Conservation (phyloP, 352 stramenopile genomes). For the Pythium oligandrum region DNA sequence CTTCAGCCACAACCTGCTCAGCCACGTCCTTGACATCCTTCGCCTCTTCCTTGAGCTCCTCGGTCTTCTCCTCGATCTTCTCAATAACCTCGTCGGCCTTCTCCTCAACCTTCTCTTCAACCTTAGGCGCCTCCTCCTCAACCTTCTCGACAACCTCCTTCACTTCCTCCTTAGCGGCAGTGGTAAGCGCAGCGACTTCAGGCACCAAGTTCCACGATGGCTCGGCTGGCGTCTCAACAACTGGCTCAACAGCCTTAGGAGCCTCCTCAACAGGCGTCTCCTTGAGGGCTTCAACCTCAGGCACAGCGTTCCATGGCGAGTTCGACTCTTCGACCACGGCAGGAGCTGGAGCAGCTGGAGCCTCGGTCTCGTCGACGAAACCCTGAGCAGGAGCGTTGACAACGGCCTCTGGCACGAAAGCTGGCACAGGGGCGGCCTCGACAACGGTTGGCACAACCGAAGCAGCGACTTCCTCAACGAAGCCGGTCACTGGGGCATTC, state of each 20-base stretch:
- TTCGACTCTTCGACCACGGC: not conserved
- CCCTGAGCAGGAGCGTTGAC: not conserved
- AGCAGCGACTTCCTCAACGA: conserved; percentile 4
- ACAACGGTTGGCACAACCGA: too few relatives aligned
- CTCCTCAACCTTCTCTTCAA: conserved; percentile 30
- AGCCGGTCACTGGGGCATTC: not conserved
- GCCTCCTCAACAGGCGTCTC: conserved; percentile 1
- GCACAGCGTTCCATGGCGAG: conserved; percentile 9
- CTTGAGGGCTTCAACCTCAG: conserved; percentile 5
- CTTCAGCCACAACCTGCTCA: conserved; percentile 12
- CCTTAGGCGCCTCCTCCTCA: conserved; percentile 28
- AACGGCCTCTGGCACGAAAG: not conserved
- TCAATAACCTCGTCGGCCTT: not conserved
- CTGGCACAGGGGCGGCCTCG: not conserved
- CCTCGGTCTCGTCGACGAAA: not conserved
- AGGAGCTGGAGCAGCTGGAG: not conserved
- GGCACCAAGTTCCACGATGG: not conserved
- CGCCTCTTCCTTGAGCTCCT: conserved; percentile 1
- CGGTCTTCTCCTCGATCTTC: not conserved
- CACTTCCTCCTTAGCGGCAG: not conserved
- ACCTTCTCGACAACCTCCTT: conserved; percentile 26
- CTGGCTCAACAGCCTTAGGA: not conserved
- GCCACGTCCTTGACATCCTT: conserved; percentile 16
- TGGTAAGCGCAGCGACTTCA: not conserved
- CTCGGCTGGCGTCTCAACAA: not conserved